Evolutionary conservation across 768 basidiomycete genomes (phyloP).

Genomic region (Suillus paluster): DNA sequence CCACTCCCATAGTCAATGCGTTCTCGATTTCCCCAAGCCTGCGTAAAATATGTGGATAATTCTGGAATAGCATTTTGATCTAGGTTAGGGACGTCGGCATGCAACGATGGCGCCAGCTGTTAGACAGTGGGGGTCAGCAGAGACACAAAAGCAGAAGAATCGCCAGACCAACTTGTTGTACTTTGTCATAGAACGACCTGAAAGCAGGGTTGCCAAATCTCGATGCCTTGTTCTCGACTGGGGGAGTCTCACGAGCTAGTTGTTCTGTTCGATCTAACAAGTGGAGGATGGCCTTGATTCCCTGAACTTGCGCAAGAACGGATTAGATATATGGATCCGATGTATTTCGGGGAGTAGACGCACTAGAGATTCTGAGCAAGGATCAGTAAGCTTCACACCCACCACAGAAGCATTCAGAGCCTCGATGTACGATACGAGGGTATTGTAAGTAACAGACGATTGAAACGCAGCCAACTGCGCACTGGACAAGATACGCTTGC

Average conservation of each 20-base stretch:
- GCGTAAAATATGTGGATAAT: conserved; percentile 78
- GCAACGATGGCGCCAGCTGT: conserved; percentile 60
- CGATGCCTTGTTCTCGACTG: conserved; percentile 89
- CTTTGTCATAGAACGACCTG: conserved; percentile 84
- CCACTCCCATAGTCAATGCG: conserved; percentile 98
- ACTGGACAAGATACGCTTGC: conserved; percentile 74
- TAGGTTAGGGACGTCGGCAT: conserved; percentile 59
- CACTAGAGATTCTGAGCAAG: conserved; percentile 62
- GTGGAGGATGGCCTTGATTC: conserved; percentile 59
- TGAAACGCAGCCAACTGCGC: conserved; percentile 84
- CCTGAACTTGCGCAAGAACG: conserved; percentile 45
- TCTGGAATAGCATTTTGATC: conserved; percentile 65
- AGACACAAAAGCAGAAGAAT: neutral
- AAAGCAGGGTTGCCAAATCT: conserved; percentile 98
- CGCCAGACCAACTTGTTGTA: conserved; percentile 59
- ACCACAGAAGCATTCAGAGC: conserved; percentile 75
- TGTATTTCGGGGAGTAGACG: conserved; percentile 34
- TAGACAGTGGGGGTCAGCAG: conserved; percentile 4
- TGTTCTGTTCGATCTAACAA: conserved; percentile 70
- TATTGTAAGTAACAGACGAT: conserved; percentile 65
- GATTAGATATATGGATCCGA: conserved; percentile 8
- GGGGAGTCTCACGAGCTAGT: conserved; percentile 74
- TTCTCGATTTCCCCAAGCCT: conserved; percentile 89
- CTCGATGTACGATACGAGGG: conserved; percentile 72
- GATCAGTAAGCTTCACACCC: conserved; percentile 75